Evolutionary conservation across 208 protist genomes (phyloP).

Genomic region (Leishmania aethiopica): DNA sequence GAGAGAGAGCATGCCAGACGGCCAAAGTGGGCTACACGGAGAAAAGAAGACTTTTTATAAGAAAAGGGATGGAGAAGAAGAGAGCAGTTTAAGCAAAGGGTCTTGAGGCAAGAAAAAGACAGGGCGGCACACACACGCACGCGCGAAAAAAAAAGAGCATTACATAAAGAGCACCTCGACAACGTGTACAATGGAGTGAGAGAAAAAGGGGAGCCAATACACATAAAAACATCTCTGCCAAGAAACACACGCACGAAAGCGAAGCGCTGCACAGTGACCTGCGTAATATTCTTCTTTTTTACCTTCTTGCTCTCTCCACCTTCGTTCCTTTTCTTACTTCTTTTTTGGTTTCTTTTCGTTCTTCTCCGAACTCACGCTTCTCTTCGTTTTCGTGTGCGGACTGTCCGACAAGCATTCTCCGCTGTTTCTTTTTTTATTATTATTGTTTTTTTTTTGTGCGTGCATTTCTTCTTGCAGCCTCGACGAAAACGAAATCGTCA

Average conservation of each 20-base stretch:
- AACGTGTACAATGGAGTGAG: not conserved
- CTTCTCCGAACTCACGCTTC: not conserved
- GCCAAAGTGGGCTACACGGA: not conserved
- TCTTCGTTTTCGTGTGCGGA: not conserved
- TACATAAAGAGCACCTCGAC: not conserved
- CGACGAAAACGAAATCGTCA: conserved; percentile 4
- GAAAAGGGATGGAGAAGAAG: not conserved
- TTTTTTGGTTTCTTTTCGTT: not conserved
- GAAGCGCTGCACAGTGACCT: not conserved
- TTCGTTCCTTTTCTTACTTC: not conserved
- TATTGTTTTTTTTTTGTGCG: too few species aligned
- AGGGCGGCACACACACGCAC: not conserved
- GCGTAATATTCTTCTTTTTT: not conserved
- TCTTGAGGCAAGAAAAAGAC: not conserved
- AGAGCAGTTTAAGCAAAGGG: not conserved
- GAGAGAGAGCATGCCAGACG: not conserved
- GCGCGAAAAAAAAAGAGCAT: not conserved
- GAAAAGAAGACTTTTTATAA: not conserved
- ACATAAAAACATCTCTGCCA: not conserved
- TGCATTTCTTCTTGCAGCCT: too few species aligned
- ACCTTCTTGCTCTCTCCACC: too few species aligned
- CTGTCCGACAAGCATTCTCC: too few species aligned
- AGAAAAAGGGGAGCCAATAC: not conserved
- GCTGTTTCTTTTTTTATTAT: not conserved
- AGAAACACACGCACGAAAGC: not conserved